Evolutionary conservation across 2,329 filamentous ascomycete species (phyloP), one percentile per base, ranked within the genome.

Genomic region (Ustilaginoidea virens): DNA sequence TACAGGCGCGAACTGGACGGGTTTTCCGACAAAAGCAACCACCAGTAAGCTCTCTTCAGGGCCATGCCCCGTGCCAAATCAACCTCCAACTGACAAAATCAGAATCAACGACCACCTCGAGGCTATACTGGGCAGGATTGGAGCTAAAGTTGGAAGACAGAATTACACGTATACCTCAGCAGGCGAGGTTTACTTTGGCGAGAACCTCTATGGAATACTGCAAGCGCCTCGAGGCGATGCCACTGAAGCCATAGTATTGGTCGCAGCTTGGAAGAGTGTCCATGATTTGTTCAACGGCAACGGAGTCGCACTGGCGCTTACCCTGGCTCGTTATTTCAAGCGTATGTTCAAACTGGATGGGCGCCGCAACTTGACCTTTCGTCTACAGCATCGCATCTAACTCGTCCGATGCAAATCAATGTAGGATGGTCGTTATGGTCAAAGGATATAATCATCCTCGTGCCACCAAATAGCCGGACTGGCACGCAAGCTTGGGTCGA

Each of bases 401-500:
- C 5, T 15, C 8, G 22, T 34, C 41, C 51, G 19, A 49, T 30
- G 30, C 21, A 7, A 6, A 3, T 6, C 7, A 16, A n/a, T n/a
- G n/a, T 20, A 75, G 71, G 79, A 41, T 98, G 90, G 90, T 94
- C 85, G 30, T 66, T 98, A 17, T 98, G 90, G 90, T 94, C 86
- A 34, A 98, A 98, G 55, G 90, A 98, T 51, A 93, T 98, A 40
- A 87, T 98, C 33, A 74, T 98, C 41, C 57, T 98, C 5, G 68
- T 98, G 26, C 76, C 90, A 0, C 77, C 81, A 0, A 90, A 98
- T 53, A 92, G 83, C 51, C 79, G 76, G 34, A 79, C 81, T 8
- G 90, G 87, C 1, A 82, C 85, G 1, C 86, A 96, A 49, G 90
- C 90, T 15, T 98, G 90, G 90, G 82, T 94, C 7, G 86, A 94